These are phyloP conservation scores for Solanum rostratum DNA, from an alignment of 257 asterid genomes.

Conservation along the genomic window DNA sequence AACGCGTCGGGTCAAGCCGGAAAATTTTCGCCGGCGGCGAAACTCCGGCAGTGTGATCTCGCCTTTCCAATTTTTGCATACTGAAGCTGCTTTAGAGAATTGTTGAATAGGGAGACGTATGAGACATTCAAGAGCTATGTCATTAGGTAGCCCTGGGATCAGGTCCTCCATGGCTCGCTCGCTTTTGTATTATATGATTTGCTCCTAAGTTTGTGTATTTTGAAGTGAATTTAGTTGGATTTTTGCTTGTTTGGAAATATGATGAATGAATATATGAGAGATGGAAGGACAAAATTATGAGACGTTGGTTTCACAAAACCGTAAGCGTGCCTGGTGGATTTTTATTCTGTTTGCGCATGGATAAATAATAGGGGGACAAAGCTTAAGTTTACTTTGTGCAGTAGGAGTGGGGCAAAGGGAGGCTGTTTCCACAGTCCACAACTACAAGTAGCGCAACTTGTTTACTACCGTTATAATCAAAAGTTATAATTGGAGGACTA, in stretches of 20 bases:
- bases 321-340: neutral
- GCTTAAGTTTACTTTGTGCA: neutral
- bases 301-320: neutral
- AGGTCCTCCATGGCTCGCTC: neutral
- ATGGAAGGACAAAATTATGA: neutral
- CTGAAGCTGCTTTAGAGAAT: conserved; percentile 4
- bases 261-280: neutral
- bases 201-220: neutral
- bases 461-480: neutral
- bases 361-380: neutral
- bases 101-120: conserved; percentile 6
- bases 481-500: neutral
- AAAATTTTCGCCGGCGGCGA: neutral
- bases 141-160: conserved; percentile 2
- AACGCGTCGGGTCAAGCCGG: conserved; percentile 4
- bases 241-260: neutral
- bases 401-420: neutral
- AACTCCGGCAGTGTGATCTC: conserved; percentile 7
- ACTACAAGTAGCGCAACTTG: neutral
- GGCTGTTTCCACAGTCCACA: neutral
- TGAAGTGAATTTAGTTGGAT: neutral
- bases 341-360: neutral
- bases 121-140: conserved; percentile 8
- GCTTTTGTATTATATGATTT: neutral
- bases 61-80: neutral